These are phyloP conservation scores for Sambucus nigra DNA, from an alignment of 129 eudicot species.

Conservation along the genomic window DNA sequence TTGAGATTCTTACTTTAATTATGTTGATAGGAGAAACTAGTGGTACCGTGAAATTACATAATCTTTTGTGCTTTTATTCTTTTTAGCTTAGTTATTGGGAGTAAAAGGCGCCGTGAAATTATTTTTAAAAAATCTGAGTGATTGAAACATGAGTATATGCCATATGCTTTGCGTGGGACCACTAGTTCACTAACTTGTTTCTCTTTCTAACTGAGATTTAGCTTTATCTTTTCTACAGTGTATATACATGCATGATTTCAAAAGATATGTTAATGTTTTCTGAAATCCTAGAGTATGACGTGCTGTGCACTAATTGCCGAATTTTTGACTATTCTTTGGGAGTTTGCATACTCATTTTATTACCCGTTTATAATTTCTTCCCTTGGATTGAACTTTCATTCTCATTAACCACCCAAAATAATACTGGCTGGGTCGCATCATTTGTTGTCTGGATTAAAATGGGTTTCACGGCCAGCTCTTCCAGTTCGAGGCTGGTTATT, in stretches of 20 bases:
- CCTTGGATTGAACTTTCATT: no score
- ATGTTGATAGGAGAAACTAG: conserved; percentile 14
- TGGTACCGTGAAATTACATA: conserved; percentile 6
- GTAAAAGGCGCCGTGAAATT: conserved; percentile 20
- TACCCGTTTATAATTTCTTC: no score
- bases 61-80: neutral
- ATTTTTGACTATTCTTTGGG: no score
- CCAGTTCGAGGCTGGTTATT: no score
- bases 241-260: neutral
- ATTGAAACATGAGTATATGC: conserved; percentile 5
- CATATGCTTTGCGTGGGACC: conserved; percentile 22
- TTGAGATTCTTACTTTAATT: conserved; percentile 7
- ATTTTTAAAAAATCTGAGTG: no score
- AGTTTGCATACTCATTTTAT: no score
- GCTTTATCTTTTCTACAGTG: neutral
- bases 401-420: no score
- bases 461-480: no score
- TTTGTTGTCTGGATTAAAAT: no score
- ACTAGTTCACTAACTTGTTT: conserved; percentile 17
- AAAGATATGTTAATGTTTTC: neutral
- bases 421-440: no score
- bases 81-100: conserved; percentile 8
- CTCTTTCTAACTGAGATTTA: conserved; percentile 14
- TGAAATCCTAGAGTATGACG: neutral
- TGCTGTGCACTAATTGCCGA: neutral